phyloP scores from a whole-genome alignment of 257 asterid species.

The Fraxinus pennsylvanica region DNA sequence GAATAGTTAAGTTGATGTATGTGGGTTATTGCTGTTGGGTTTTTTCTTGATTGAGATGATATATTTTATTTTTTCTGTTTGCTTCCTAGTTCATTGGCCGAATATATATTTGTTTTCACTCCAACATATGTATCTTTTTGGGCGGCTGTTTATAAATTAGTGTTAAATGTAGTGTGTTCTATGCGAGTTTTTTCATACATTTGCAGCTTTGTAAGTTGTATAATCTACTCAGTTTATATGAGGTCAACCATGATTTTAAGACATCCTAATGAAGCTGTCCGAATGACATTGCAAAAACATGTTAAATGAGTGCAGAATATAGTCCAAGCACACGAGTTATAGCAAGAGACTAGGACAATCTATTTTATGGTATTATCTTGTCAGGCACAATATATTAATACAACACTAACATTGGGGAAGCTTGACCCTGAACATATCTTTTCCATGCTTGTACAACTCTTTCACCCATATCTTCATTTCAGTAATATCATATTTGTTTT shows the following conservation, averaged over 20 bases:
- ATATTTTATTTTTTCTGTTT: neutral
- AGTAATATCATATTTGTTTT: slow-evolving; percentile 3
- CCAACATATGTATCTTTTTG: too few species aligned
- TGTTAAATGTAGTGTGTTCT: too few species aligned
- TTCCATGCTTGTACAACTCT: slow-evolving; percentile 8
- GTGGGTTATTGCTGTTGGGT: slow-evolving; percentile 7
- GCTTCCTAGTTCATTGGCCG: too few species aligned
- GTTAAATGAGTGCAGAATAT: neutral
- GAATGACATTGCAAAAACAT: neutral
- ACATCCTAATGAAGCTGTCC: neutral
- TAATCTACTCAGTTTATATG: too few species aligned
- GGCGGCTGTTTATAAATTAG: too few species aligned
- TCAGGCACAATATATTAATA: neutral
- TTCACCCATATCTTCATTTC: slow-evolving; percentile 19
- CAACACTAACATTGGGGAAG: neutral
- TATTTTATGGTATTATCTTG: neutral
- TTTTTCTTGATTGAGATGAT: neutral
- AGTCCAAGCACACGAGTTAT: neutral
- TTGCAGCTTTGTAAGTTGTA: too few species aligned
- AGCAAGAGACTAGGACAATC: neutral
- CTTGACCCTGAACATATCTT: neutral
- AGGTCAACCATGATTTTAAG: neutral
- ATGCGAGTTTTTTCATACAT: too few species aligned
- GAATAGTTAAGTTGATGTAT: neutral
- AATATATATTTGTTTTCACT: too few species aligned